Conservation (phyloP, 2,329 filamentous ascomycete species). For the Sporothrix pseudoabietina region DNA sequence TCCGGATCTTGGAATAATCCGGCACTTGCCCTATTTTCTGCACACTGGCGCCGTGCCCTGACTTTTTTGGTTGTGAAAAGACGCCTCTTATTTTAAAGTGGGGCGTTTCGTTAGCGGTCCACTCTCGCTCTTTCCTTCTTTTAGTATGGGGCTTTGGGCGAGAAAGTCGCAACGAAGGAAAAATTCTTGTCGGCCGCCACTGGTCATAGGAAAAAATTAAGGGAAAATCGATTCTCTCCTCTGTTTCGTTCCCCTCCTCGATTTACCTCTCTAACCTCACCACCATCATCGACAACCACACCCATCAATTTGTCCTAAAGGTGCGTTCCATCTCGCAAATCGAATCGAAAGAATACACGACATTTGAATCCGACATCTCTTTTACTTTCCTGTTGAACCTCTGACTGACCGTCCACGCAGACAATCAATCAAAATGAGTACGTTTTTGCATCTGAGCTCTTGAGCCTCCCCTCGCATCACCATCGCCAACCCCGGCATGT, state of each 20-base stretch:
- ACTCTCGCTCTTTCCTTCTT: conserved; percentile 1
- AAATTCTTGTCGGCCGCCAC: conserved; percentile 18
- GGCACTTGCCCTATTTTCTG: conserved; percentile 25
- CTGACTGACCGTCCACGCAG: conserved; percentile 31
- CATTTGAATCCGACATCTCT: conserved; percentile 6
- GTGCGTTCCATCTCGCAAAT: conserved; percentile 23
- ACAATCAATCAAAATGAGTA: conserved; percentile 60
- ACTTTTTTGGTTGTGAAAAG: conserved; percentile 17
- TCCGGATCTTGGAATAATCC: conserved; percentile 15
- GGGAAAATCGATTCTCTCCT: conserved; percentile 27
- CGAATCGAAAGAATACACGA: neutral
- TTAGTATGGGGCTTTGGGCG: neutral
- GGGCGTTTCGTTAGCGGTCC: conserved; percentile 6
- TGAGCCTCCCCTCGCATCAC: neutral
- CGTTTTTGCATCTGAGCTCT: conserved; percentile 40
- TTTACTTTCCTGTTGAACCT: conserved; percentile 1
- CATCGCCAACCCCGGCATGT: neutral
- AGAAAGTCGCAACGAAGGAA: conserved; percentile 14
- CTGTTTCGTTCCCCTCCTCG: conserved; percentile 22
- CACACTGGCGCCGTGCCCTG: conserved; percentile 15
- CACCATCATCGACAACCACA: conserved; percentile 29
- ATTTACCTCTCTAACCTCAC: conserved; percentile 15
- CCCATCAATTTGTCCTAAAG: conserved; percentile 33
- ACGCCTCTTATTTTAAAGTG: neutral
- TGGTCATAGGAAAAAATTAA: conserved; percentile 27